Base-by-base conservation (phyloP, 495 filamentous ascomycete genomes). In the Xylaria castorea region DNA sequence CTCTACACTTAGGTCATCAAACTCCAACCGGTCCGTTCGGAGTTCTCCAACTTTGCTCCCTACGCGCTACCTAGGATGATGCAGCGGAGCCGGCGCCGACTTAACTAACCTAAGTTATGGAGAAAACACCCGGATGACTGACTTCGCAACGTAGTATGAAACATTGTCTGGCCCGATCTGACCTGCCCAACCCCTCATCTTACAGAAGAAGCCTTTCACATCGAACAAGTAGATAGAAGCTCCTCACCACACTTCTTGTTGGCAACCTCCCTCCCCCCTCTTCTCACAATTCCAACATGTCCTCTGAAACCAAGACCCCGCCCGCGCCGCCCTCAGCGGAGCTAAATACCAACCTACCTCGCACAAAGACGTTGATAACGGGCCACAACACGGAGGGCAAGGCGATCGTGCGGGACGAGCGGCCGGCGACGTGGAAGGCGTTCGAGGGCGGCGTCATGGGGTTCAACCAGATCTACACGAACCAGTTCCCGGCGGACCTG, bases 401-500 rank as follows among this genome's bases (percentile, higher is more conserved):
- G 60, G 83, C 83, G 50, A 73, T 81, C 25, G 69, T 86, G 1
- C 80, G 80, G 36, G 73, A 74, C 7, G 66, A 72, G n/a, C 72
- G 74, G 20, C 80, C 80, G 4, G 75, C 77, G 36, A 7, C 58
- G 0, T 79, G 74, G 73, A 73, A 72, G 64, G 22, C 55, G 3
- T 76, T 69, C 20, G 77, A 79, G 14, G 72, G 69, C 30, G 76
- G 76, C 0, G 40, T 61, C 3, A 76, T 74, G 68, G 72, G 61
- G 11, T 79, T 79, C 69, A 76, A 76, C 70, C 76, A 76, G 58
- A 76, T 79, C 71, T 86, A 81, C 75, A 93, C 86, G 4, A 91
- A 88, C 22, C 75, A 78, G 78, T 90, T 90, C 82, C 91, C 87
- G 0, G 78, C 84, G 5, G 75, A 86, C 63, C 76, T 91, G 46